Evolutionary conservation across 2,329 filamentous ascomycete species (phyloP).

Genomic region (Colletotrichum coccodes): DNA sequence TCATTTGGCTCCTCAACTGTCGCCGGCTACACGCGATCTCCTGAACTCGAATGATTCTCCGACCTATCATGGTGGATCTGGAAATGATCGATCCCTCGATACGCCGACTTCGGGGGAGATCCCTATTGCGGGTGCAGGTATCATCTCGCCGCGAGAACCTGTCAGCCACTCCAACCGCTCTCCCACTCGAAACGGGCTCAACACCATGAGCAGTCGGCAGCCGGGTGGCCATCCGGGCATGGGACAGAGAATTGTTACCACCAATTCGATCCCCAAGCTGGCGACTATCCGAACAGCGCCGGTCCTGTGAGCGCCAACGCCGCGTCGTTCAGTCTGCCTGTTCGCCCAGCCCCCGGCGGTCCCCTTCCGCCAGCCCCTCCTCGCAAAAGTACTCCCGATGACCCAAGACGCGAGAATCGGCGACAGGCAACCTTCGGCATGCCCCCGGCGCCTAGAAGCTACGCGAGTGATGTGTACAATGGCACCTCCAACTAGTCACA

Average conservation of each 20-base stretch:
- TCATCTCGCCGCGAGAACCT: slow-evolving; percentile 65
- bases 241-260: slow-evolving; percentile 60
- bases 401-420: slow-evolving; percentile 61
- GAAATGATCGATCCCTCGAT: slow-evolving; percentile 57
- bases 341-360: slow-evolving; percentile 70
- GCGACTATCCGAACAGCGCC: slow-evolving; percentile 49
- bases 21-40: slow-evolving; percentile 81
- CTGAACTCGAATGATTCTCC: slow-evolving; percentile 73
- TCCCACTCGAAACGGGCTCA: slow-evolving; percentile 60
- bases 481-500: slow-evolving; percentile 32
- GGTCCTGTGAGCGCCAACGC: slow-evolving; percentile 55
- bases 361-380: slow-evolving; percentile 70
- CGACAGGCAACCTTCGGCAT: slow-evolving; percentile 64
- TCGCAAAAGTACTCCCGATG: slow-evolving; percentile 65
- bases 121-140: slow-evolving; percentile 68
- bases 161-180: slow-evolving; percentile 58
- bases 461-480: slow-evolving; percentile 34
- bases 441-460: slow-evolving; percentile 51
- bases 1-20: slow-evolving; percentile 83
- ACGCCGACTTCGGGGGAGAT: slow-evolving; percentile 81
- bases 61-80: slow-evolving; percentile 52
- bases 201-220: slow-evolving; percentile 54
- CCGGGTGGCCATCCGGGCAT: slow-evolving; percentile 60
- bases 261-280: slow-evolving; percentile 63
- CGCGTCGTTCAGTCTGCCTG: slow-evolving; percentile 70